Evolutionary conservation across 768 basidiomycete genomes (phyloP).

Genomic region (Calocera viscosa): DNA sequence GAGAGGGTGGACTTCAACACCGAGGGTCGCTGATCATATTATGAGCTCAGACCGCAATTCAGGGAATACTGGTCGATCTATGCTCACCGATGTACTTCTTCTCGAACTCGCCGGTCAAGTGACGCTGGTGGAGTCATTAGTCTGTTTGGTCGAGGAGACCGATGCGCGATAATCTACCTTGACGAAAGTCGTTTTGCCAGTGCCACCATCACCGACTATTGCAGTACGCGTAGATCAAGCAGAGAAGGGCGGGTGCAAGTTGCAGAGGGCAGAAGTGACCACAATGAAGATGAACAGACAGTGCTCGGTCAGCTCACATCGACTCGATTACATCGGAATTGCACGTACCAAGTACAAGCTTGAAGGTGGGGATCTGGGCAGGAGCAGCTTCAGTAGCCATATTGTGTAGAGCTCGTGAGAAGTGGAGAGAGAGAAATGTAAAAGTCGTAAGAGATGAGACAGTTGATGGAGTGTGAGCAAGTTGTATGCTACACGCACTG

Average conservation of each 20-base stretch:
- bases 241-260: slow-evolving; percentile 28
- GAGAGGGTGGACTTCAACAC: slow-evolving; percentile 98
- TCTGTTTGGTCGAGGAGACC: background rate
- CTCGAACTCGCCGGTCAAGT: slow-evolving; percentile 99
- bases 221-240: slow-evolving; percentile 40
- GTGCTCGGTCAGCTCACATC: background rate
- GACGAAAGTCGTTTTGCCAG: slow-evolving; percentile 97
- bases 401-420: background rate
- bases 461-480: background rate
- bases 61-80: background rate
- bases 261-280: slow-evolving; percentile 19
- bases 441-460: slow-evolving; percentile 1
- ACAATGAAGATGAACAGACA: background rate
- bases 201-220: slow-evolving; percentile 89
- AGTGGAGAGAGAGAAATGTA: background rate
- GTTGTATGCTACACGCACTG: background rate
- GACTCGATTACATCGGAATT: background rate
- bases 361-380: slow-evolving; percentile 70
- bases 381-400: slow-evolving; percentile 3
- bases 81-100: slow-evolving; percentile 95
- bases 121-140: slow-evolving; percentile 45
- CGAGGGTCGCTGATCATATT: slow-evolving; percentile 68
- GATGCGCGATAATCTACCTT: slow-evolving; percentile 45
- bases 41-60: background rate
- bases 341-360: slow-evolving; percentile 88